Base-by-base conservation (phyloP, 139 green algal species). In the Volvox reticuliferus region DNA sequence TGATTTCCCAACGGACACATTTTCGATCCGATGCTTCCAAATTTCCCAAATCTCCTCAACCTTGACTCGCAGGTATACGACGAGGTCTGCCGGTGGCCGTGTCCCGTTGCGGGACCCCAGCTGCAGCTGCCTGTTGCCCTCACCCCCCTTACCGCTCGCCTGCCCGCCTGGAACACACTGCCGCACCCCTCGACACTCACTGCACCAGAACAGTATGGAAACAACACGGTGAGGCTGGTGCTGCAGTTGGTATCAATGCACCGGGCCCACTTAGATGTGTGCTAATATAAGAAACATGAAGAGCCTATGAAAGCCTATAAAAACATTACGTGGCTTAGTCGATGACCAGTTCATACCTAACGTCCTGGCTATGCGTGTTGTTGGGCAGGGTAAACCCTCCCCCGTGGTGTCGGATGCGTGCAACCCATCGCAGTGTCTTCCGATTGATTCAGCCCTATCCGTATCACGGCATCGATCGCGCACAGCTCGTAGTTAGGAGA, bases 101-200 rank as follows among this genome's bases (percentile, higher is more conserved):
- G 33, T 12, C 85, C 85, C 28, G 85, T 89, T 44, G 85, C 85
- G 37, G 85, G 85, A 14, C 26, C 69, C 3, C 85, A 89, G 85
- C 85, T 89, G 85, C 85, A 89, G 68, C 68, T 89, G 69, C 37
- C 85, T 0, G 85, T 89, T 44, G 85, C 65, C 85, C 55, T 82
- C 69, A 89, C 85, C 18, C 14, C 85, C 20, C 85, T 89, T 20
- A 75, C n/a, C 37, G 85, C 85, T 9, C 85, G 85, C 2, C 85
- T 89, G 69, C 85, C 85, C 28, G 69, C 85, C 1, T 82, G 69
- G 69, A 32, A 35, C 69, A 82, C 85, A 13, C 85, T 89, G 85
- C 85, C 85, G 28, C 37, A 71, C 37, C 85, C 85, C 69, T 89
- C 85, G 28, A 61, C 85, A 21, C 63, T 55, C n/a, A 73, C 85